Evolutionary conservation across 2,329 filamentous ascomycete species (phyloP).

Genomic region (Catunica adiposa): DNA sequence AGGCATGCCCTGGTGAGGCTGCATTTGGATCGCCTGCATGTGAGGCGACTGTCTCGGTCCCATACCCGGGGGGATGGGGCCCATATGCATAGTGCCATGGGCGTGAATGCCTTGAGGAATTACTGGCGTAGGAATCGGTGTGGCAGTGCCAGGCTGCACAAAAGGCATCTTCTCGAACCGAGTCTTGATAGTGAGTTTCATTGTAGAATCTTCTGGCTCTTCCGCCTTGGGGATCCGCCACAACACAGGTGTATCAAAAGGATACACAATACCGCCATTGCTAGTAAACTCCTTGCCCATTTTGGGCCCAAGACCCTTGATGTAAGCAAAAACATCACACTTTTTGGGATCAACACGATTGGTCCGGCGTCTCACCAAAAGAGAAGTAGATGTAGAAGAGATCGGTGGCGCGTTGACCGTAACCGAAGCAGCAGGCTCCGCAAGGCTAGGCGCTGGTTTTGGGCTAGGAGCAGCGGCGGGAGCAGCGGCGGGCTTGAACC

Average conservation of each 20-base stretch:
- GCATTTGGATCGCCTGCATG: conserved; percentile 62
- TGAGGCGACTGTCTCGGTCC: conserved; percentile 45
- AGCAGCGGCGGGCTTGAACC: conserved; percentile 17
- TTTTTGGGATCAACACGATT: conserved; percentile 57
- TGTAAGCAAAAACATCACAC: conserved; percentile 36
- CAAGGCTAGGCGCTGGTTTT: conserved; percentile 1
- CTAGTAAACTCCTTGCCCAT: conserved; percentile 40
- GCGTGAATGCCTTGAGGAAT: conserved; percentile 65
- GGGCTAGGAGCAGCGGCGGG: conserved; percentile 4
- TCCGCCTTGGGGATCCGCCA: conserved; percentile 59
- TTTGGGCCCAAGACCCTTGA: conserved; percentile 39
- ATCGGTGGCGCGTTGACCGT: background rate
- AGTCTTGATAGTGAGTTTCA: conserved; percentile 54
- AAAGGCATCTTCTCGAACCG: conserved; percentile 54
- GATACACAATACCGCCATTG: conserved; percentile 68
- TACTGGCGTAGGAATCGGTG: conserved; percentile 51
- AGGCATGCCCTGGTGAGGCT: conserved; percentile 50
- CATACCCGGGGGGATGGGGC: conserved; percentile 26
- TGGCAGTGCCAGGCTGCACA: conserved; percentile 34
- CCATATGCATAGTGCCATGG: conserved; percentile 52
- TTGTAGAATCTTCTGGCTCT: conserved; percentile 50
- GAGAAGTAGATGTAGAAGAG: conserved; percentile 16
- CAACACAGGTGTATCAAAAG: conserved; percentile 69
- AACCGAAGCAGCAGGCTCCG: background rate
- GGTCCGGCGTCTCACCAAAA: conserved; percentile 53